A percentile compares a stretch with the other conserved stretches of the same genome.
phyloP scores from a whole-genome alignment of 768 basidiomycete species.

The Clitopilus hobsonii region DNA sequence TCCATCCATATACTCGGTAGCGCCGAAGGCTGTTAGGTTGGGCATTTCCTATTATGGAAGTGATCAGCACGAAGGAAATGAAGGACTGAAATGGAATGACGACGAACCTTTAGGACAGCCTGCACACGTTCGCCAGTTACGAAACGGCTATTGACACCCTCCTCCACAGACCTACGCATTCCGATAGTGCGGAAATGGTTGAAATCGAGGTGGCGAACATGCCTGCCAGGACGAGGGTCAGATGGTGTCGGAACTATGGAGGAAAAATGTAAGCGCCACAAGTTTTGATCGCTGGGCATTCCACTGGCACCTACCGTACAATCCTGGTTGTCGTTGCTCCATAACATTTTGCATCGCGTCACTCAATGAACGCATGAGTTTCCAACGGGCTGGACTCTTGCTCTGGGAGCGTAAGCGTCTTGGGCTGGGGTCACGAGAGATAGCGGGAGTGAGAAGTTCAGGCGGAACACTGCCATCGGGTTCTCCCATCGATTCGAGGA shows the following conservation, averaged over 20 bases:
- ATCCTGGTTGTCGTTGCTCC: conserved; percentile 55
- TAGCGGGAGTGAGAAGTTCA: conserved; percentile 74
- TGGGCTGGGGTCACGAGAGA: conserved; percentile 82
- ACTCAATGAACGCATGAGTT: conserved; percentile 72
- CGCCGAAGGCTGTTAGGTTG: conserved; percentile 84
- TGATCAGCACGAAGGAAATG: conserved; percentile 6
- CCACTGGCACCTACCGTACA: conserved; percentile 55
- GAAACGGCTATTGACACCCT: conserved; percentile 85
- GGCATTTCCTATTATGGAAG: conserved; percentile 68
- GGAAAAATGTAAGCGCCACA: conserved; percentile 3
- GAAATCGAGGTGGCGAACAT: conserved; percentile 86
- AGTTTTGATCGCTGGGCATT: conserved; percentile 2
- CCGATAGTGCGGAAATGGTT: conserved; percentile 97
- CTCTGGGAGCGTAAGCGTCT: conserved; percentile 71
- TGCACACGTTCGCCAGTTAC: conserved; percentile 87
- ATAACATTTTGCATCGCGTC: conserved; percentile 73
- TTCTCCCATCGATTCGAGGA: conserved; percentile 51
- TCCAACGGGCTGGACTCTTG: conserved; percentile 81
- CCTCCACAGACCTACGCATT: conserved; percentile 88
- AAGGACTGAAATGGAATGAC: conserved; percentile 5
- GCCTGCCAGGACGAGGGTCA: conserved; percentile 73
- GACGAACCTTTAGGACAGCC: conserved; percentile 66
- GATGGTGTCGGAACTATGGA: conserved; percentile 60
- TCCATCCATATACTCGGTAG: conserved; percentile 98
- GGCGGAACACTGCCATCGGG: conserved; percentile 71